Conservation (phyloP, 2,329 filamentous ascomycete species). For the Rhynchosporium agropyri region DNA sequence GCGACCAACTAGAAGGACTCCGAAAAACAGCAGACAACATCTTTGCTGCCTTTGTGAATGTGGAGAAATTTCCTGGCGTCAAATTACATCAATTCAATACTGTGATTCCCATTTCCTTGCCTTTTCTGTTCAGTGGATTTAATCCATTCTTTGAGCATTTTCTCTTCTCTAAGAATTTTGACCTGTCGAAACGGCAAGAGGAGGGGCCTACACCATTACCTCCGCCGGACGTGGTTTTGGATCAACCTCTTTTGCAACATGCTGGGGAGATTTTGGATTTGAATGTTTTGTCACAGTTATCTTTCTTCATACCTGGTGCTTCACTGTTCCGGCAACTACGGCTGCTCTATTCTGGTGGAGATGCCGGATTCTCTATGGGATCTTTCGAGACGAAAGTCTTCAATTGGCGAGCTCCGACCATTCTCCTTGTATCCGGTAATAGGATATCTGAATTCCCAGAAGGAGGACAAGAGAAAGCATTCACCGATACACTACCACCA, state of each 20-base stretch:
- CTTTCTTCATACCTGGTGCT: conserved; percentile 69
- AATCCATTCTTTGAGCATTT: conserved; percentile 74
- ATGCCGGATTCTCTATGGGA: conserved; percentile 76
- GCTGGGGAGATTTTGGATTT: conserved; percentile 65
- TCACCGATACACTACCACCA: conserved; percentile 64
- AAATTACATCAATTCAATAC: conserved; percentile 62
- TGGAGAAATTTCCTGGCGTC: conserved; percentile 65
- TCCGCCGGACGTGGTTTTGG: conserved; percentile 29
- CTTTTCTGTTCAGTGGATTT: conserved; percentile 69
- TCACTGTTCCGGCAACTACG: conserved; percentile 67
- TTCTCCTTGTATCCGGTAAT: conserved; percentile 69
- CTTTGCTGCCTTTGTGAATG: conserved; percentile 65
- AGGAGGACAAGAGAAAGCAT: conserved; percentile 56
- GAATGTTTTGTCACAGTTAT: conserved; percentile 68
- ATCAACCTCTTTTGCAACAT: conserved; percentile 51
- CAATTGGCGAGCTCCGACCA: conserved; percentile 75
- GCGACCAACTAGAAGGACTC: conserved; percentile 59
- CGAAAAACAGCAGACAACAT: conserved; percentile 65
- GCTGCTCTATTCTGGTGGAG: conserved; percentile 69
- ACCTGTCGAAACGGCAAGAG: conserved; percentile 52
- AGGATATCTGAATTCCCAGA: conserved; percentile 55
- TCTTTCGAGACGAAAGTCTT: conserved; percentile 75
- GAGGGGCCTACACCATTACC: conserved; percentile 27
- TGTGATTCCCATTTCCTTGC: conserved; percentile 61
- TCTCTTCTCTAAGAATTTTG: conserved; percentile 71